Evolutionary conservation across 345 rosid species (phyloP), one percentile per base, ranked within the genome.

Genomic region (Hibiscus syriacus): DNA sequence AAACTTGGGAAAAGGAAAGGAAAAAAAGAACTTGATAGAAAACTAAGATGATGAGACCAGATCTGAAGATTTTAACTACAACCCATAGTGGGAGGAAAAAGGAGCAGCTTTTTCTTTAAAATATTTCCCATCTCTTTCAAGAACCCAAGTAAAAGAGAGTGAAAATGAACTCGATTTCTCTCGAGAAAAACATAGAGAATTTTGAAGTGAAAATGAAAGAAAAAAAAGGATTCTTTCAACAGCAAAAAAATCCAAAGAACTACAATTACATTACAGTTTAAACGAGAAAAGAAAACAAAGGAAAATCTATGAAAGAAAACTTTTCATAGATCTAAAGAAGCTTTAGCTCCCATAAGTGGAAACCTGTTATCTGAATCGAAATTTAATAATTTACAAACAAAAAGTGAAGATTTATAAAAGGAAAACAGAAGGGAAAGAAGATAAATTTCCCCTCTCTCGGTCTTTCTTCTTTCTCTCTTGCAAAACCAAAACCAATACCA

Each of bases 301-400:
- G 12, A 9, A 56, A 70, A 70, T 53, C 70, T 23, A 48, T 22
- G 20, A 13, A 43, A 78, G 75, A 65, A 38, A 38, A 38, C 41
- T 65, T 36, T 66, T 68, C 63, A 72, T 57, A 70, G 76, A 80
- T 85, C 82, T 72, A 71, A 79, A 48, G 67, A 78, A 75, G 77
- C 73, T 32, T 70, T 62, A 50, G 50, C 53, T 66, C 72, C 82
- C 59, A 70, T 46, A 67, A 68, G 77, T 68, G 55, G 73, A 65
- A 46, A 72, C 72, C 56, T 58, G 54, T 10, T 20, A 19, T 59
- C 46, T 10, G 66, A 70, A 55, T 71, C 68, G 38, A 66, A 70
- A 64, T 56, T 78, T 73, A 76, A 77, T 75, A 75, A 83, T 73
- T 38, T 58, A 10, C 56, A 20, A 73, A 64, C 68, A 80, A 61